Percentiles rank a stretch among this genome's conserved stretches.
Evolutionary conservation across 176 grass and related monocot genomes (phyloP).

Genomic region (Panicum miliaceum): DNA sequence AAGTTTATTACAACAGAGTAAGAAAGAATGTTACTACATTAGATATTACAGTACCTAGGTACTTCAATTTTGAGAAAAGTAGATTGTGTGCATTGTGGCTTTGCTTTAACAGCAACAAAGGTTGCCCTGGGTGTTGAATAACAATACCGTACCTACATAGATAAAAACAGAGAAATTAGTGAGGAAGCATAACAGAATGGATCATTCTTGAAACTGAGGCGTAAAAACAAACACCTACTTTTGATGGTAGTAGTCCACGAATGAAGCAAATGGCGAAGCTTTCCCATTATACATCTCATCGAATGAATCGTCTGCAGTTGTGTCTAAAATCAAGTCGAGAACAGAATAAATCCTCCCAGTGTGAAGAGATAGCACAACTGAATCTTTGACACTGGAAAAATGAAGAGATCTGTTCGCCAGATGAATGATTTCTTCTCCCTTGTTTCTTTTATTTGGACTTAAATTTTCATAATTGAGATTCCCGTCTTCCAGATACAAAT

Average conservation of each 20-base stretch:
- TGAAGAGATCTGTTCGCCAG: slow-evolving; percentile 73
- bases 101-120: slow-evolving; percentile 87
- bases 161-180: slow-evolving; percentile 22
- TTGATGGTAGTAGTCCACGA: slow-evolving; percentile 61
- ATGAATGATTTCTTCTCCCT: slow-evolving; percentile 63
- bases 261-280: slow-evolving; percentile 69
- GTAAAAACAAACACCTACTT: slow-evolving; percentile 47
- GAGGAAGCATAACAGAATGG: slow-evolving; percentile 20
- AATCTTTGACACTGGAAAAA: slow-evolving; percentile 58
- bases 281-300: slow-evolving; percentile 62
- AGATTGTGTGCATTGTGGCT: slow-evolving; percentile 95
- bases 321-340: slow-evolving; percentile 67
- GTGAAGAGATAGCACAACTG: slow-evolving; percentile 85
- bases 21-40: background rate
- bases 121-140: slow-evolving; percentile 80
- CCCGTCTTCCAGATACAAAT: slow-evolving; percentile 57
- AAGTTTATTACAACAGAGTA: slow-evolving; percentile 12
- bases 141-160: slow-evolving; percentile 77
- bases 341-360: slow-evolving; percentile 87
- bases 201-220: slow-evolving; percentile 19
- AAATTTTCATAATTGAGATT: slow-evolving; percentile 23
- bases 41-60: slow-evolving; percentile 45
- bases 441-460: slow-evolving; percentile 28
- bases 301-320: slow-evolving; percentile 69
- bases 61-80: slow-evolving; percentile 73